Conservation (phyloP, 2,329 filamentous ascomycete species). For the Penicillium freii region DNA sequence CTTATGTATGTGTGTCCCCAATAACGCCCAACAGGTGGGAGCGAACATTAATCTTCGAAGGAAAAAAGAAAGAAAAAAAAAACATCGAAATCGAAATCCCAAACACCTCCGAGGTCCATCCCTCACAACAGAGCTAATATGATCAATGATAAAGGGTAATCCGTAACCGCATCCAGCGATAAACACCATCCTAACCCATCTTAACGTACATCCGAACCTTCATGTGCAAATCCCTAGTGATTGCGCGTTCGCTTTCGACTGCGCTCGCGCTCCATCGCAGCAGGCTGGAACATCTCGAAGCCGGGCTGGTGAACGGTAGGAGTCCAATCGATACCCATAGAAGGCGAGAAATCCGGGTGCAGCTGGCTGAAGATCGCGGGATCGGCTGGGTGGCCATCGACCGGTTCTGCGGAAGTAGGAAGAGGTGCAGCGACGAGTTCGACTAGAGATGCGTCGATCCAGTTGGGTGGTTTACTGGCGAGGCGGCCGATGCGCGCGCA, state of each 20-base stretch:
- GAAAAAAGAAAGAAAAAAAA: background rate
- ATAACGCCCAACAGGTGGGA: background rate
- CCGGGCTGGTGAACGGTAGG: constrained; percentile 30
- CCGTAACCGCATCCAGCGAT: background rate
- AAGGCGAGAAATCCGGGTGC: constrained; percentile 46
- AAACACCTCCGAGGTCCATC: constrained; percentile 1
- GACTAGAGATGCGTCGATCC: constrained; percentile 44
- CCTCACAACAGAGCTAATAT: constrained; percentile 6
- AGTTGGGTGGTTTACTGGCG: constrained; percentile 38
- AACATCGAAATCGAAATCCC: background rate
- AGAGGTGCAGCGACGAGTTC: constrained; percentile 39
- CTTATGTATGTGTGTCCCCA: background rate
- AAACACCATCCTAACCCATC: constrained; percentile 7
- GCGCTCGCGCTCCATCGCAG: constrained; percentile 24
- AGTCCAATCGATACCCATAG: constrained; percentile 45
- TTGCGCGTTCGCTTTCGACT: constrained; percentile 26
- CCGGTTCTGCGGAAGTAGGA: constrained; percentile 24
- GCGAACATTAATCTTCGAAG: background rate
- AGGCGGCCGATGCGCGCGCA: constrained; percentile 43
- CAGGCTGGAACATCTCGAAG: constrained; percentile 28
- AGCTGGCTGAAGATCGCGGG: constrained; percentile 39
- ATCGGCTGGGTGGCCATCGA: constrained; percentile 33
- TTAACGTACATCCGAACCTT: constrained; percentile 11
- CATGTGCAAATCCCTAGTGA: constrained; percentile 11
- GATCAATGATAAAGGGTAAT: constrained; percentile 4